Evolutionary conservation across 1,284 basidiomycete species (phyloP), one percentile per base, ranked within the genome.

Genomic region (Moesziomyces antarcticus): DNA sequence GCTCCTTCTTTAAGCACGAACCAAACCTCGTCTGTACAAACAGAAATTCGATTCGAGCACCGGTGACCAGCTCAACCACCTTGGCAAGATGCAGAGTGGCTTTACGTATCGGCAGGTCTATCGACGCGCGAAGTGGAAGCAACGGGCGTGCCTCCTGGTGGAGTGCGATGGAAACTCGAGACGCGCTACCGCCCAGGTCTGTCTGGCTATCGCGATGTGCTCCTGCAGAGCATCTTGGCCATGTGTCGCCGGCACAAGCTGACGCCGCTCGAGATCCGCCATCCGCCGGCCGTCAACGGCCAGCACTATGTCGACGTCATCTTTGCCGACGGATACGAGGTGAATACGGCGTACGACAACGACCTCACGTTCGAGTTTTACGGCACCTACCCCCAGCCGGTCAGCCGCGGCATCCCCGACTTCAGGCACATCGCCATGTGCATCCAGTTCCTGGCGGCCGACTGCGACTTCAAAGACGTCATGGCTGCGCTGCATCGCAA

Each of bases 341-440:
- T 66, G 35, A 24, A 47, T 42, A 62, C 58, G 46, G 57, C 56
- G 21, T 72, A 50, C 21, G 52, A 62, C 1, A 25, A 33, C n/a
- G 53, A 56, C 5, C 40, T 72, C n/a, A 37, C 55, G 3, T 66
- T 72, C 33, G 62, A 66, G 27, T 72, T 62, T 40, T 72, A 66
- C 52, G 69, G 63, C 24, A 62, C 69, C 4, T 25, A 47, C 14
- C 69, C 55, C 5, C 37, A 56, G 24, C 49, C 57, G 20, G 40
- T 49, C 16, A 51, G 61, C 10, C 46, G 62, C 25, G 69, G 44
- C 5, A 57, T 47, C 18, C 49, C 57, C 14, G 35, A 52, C 37
- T 58, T 50, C 21, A 51, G 54, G 10, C 54, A 67, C 14, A 43
- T 66, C 0, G 62, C 52, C 1, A 6, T 66, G 37, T 66, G 62